These are phyloP conservation scores for Candida xyloterini DNA, from an alignment of 805 yeast species.

Conservation along the genomic window DNA sequence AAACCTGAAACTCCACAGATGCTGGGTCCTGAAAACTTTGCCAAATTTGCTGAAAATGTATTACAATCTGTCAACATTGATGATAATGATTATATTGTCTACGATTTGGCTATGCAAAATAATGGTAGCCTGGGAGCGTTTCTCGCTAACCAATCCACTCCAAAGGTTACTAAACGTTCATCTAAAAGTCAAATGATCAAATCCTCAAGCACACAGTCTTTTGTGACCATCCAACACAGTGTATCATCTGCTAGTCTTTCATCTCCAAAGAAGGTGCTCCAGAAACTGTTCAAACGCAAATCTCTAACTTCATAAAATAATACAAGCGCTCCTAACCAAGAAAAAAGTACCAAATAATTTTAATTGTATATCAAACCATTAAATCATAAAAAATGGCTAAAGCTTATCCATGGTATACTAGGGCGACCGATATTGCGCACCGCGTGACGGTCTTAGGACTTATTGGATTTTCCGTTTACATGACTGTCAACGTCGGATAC, in stretches of 20 bases:
- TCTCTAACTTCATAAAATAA: constrained; percentile 1
- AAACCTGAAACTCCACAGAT: constrained; percentile 25
- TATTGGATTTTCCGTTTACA: constrained; percentile 50
- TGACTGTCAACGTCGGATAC: constrained; percentile 50
- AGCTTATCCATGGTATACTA: constrained; percentile 72
- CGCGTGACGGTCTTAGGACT: constrained; percentile 68
- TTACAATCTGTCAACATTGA: constrained; percentile 16
- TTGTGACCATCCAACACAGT: constrained; percentile 5
- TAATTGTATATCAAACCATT: constrained; percentile 1
- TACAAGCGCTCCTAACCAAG: constrained; percentile 9
- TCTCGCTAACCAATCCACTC: constrained; percentile 9
- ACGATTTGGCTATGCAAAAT: constrained; percentile 12
- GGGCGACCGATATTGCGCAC: constrained; percentile 67
- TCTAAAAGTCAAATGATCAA: constrained; percentile 13
- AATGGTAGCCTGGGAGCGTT: constrained; percentile 17
- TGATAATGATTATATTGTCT: constrained; percentile 15
- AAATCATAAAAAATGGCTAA: constrained; percentile 44
- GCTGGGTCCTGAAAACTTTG: constrained; percentile 23
- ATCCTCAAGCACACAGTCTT: constrained; percentile 21
- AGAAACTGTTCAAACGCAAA: constrained; percentile 23
- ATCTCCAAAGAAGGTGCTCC: constrained; percentile 18
- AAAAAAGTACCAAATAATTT: constrained; percentile 1
- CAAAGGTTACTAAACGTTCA: background rate
- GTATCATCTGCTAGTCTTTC: constrained; percentile 3
- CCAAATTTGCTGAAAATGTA: constrained; percentile 16